Evolutionary conservation across 371 early-diverging fungal species (phyloP).

Genomic region (Rhizopus microsporus): DNA sequence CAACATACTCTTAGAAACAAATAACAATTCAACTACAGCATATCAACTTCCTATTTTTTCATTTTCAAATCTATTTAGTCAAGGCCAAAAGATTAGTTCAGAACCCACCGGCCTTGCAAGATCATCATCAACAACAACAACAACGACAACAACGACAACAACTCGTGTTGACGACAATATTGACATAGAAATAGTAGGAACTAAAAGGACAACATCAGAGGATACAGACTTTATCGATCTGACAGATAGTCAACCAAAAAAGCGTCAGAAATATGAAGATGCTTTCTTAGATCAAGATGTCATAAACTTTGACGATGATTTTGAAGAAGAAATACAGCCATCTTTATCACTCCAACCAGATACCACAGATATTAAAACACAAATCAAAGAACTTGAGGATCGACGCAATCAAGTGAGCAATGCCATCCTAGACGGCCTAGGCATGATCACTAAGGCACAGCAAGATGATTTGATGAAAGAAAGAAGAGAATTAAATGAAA

Average conservation of each 20-base stretch:
- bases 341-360: no score
- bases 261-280: background rate
- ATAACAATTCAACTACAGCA: background rate
- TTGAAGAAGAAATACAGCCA: background rate
- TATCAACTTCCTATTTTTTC: background rate
- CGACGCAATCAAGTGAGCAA: background rate
- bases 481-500: background rate
- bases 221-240: slow-evolving; percentile 6
- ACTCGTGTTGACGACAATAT: background rate
- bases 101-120: background rate
- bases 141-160: background rate
- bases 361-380: background rate
- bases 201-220: background rate
- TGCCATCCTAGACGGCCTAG: background rate
- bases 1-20: background rate
- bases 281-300: background rate
- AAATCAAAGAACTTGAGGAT: background rate
- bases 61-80: background rate
- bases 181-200: no score
- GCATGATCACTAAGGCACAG: background rate
- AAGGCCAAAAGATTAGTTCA: background rate
- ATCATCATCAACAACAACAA: background rate
- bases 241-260: slow-evolving; percentile 15
- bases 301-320: background rate
- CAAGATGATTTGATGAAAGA: background rate